Evolutionary conservation across 768 basidiomycete genomes (phyloP), one percentile per base, ranked within the genome.

Genomic region (Phylloporus scabripes): DNA sequence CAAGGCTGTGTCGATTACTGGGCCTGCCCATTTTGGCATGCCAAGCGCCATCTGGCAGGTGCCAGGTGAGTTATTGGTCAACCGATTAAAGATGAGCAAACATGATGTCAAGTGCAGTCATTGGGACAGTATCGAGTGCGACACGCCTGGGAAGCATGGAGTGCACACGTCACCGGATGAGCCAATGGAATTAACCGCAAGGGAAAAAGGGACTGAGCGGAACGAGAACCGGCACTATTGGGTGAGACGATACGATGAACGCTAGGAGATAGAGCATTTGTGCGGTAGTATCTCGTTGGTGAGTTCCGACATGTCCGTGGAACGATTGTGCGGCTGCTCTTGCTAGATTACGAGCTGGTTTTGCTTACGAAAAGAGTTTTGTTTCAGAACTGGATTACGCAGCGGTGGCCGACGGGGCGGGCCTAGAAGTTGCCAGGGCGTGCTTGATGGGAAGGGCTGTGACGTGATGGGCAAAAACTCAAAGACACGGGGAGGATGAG

Each of bases 1-100:
- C 14, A 18, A 8, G 50, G 54, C 57, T 53, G 57, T 53, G 58
- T 42, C 17, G 43, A 61, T 53, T 57, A 50, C 46, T 53, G 12
- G 31, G 54, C 55, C 18, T 56, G 45, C 62, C 49, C 2, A 38
- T 44, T 54, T 48, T 20, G 57, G 62, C 21, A 47, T n/a, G 17
- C 14, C 3, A 18, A 28, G 37, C n/a, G 18, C 17, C 11, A 37
- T 21, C n/a, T 18, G 43, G n/a, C 32, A 10, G 8, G 48, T 14
- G 26, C 29, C 29, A 12, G 28, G 29, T 12, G 42, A 15, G 41
- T 11, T 21, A 20, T 12, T 26, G 23, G 40, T 15, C 31, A 28
- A 51, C 18, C 17, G 26, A 26, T 41, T 34, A 37, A 45, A 34
- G 31, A 50, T 21, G 38, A 21, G 37, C 39, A 11, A 40, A 23